A percentile compares a stretch with the other conserved stretches of the same genome.
These are phyloP conservation scores for Phyllosticta capitalensis DNA, from an alignment of 2,329 filamentous ascomycete genomes.

Conservation along the genomic window DNA sequence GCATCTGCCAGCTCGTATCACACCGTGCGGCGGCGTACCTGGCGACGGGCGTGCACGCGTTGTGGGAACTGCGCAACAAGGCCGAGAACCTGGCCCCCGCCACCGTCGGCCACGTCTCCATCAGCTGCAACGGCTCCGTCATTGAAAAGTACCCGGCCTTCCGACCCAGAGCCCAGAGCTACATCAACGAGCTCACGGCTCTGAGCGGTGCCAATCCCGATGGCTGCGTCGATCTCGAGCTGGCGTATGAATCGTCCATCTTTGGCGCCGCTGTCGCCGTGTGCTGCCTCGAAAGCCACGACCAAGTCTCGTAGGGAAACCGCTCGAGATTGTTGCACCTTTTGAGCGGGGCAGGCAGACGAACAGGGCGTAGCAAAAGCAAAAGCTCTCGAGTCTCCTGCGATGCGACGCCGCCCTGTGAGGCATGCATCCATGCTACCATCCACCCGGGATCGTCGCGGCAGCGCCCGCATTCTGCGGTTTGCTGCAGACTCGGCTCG, in stretches of 20 bases:
- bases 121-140: conserved; percentile 74
- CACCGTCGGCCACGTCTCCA: conserved; percentile 30
- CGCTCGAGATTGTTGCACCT: not conserved
- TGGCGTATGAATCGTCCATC: conserved; percentile 64
- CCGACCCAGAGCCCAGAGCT: conserved; percentile 49
- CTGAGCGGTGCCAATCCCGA: conserved; percentile 25
- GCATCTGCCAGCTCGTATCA: conserved; percentile 44
- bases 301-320: not conserved
- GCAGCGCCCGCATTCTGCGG: not conserved
- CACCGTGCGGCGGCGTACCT: conserved; percentile 52
- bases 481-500: not conserved
- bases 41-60: conserved; percentile 53
- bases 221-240: conserved; percentile 46
- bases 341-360: no score
- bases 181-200: conserved; percentile 49
- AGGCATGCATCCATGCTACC: not conserved
- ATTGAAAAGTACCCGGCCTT: conserved; percentile 71
- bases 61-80: conserved; percentile 47
- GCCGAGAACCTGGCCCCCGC: conserved; percentile 34
- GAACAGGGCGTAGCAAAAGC: not conserved
- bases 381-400: not conserved
- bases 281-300: conserved; percentile 26
- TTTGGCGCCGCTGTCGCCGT: conserved; percentile 64
- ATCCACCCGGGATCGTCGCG: not conserved
- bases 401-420: not conserved